A percentile compares a stretch with the other conserved stretches of the same genome.
Evolutionary conservation across 1,139 yeast species (phyloP).

Genomic region (Debaryomycetaceae sp.): DNA sequence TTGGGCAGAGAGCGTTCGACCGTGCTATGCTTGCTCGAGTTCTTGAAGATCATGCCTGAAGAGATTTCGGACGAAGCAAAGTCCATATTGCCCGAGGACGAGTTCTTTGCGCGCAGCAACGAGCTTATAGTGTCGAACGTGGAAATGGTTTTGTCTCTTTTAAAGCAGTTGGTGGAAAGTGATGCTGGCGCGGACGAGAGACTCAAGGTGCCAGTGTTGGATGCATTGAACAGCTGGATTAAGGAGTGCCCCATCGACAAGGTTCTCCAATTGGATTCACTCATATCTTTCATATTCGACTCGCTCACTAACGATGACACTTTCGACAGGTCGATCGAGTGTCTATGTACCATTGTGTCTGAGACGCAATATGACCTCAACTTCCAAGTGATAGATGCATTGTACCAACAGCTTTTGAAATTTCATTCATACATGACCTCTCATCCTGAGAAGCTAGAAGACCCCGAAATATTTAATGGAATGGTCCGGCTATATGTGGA

Average conservation of each 20-base stretch:
- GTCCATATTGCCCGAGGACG: constrained; percentile 78
- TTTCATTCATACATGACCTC: constrained; percentile 49
- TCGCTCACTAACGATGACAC: constrained; percentile 63
- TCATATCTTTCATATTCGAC: constrained; percentile 66
- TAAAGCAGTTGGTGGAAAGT: constrained; percentile 47
- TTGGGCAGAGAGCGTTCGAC: constrained; percentile 31
- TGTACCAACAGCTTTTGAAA: constrained; percentile 64
- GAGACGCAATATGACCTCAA: constrained; percentile 79
- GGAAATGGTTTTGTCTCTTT: constrained; percentile 59
- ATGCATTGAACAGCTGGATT: constrained; percentile 87
- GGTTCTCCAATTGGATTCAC: constrained; percentile 56
- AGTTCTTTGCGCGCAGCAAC: constrained; percentile 61
- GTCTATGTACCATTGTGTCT: constrained; percentile 70
- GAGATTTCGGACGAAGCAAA: constrained; percentile 78
- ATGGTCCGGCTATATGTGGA: constrained; percentile 79
- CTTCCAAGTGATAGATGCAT: constrained; percentile 57
- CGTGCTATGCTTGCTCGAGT: constrained; percentile 52
- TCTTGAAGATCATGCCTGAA: constrained; percentile 85
- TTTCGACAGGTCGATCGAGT: constrained; percentile 85
- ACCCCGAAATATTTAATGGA: constrained; percentile 68
- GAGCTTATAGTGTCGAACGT: constrained; percentile 67
- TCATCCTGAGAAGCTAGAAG: constrained; percentile 44
- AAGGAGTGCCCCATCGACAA: constrained; percentile 74
- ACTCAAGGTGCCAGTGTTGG: constrained; percentile 48
- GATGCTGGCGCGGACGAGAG: constrained; percentile 8